Evolutionary conservation across 768 basidiomycete species (phyloP).

Genomic region (Dacryopinax primogenitus): DNA sequence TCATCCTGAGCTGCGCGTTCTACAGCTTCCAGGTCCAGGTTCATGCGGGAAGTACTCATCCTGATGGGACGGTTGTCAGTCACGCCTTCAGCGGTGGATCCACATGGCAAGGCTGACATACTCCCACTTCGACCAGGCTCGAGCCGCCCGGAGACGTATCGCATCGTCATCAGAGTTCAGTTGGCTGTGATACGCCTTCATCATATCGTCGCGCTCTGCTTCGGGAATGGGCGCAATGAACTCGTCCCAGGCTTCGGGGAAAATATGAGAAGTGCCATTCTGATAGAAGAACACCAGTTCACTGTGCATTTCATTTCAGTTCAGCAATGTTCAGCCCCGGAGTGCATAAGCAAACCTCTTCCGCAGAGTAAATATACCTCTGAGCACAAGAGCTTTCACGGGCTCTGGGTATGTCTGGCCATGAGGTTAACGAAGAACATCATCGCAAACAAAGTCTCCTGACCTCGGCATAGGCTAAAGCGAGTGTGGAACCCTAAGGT

Average conservation of each 20-base stretch:
- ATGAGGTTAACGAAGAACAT: neutral
- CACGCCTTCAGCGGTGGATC: neutral
- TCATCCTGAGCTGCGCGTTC: conserved; percentile 56
- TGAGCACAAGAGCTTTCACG: conserved; percentile 64
- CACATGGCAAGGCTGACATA: conserved; percentile 30
- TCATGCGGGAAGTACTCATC: conserved; percentile 69
- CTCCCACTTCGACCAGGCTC: conserved; percentile 88
- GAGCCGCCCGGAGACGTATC: conserved; percentile 54
- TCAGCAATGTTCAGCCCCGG: neutral
- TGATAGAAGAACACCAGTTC: conserved; percentile 92
- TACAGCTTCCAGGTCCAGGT: conserved; percentile 54
- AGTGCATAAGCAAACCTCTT: conserved; percentile 39
- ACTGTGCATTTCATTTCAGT: conserved; percentile 24
- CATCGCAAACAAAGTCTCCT: conserved; percentile 7
- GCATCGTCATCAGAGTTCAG: conserved; percentile 60
- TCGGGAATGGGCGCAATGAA: conserved; percentile 72
- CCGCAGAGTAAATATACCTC: conserved; percentile 77
- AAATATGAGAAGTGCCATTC: conserved; percentile 64
- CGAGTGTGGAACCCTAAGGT: conserved; percentile 63
- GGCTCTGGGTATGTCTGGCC: conserved; percentile 61
- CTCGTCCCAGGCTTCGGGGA: conserved; percentile 85
- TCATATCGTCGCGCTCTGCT: conserved; percentile 61
- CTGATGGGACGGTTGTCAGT: conserved; percentile 29
- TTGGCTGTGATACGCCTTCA: conserved; percentile 70
- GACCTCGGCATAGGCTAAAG: conserved; percentile 76